Base-by-base conservation (phyloP, 2,329 filamentous ascomycete species). In the Sclerotinia trifoliorum region DNA sequence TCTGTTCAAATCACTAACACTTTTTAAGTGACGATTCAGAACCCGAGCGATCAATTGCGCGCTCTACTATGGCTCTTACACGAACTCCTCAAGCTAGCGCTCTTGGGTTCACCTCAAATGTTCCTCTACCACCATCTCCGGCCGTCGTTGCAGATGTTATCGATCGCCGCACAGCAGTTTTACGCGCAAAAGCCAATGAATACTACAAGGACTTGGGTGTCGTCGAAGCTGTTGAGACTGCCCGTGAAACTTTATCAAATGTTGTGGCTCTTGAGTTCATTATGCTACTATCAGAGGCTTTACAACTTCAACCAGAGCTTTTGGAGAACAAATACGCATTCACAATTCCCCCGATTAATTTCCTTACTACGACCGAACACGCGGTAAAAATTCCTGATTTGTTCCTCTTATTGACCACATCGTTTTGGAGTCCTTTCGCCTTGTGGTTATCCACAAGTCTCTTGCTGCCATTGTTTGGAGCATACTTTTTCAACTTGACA, bases 401-500 rank as follows among this genome's bases (percentile, higher is more conserved):
- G 74, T 96, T 95, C 79, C 80, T 90, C 42, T 81, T 97, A 11
- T 80, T 96, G 49, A 91, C 90, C 1, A 81, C 85, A 51, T 85
- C 85, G 35, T 98, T 97, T 84, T 98, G 94, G 94, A 88, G 86
- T 0, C 90, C 94, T 0, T 87, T 91, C 67, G 83, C 88, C 10
- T 83, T 93, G 26, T 98, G 94, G 93, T 78, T 87, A 6, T 78
- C 89, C 48, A 95, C 93, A 13, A 90, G 87, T 77, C 79, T 92
- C 66, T 75, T 91, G 55, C 72, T 94, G 39, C 94, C 94, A 1
- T 81, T 89, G 62, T 71, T 91, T 44, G 83, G 88, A 54, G 92
- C 91, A 35, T 98, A 95, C 82, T 96, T 97, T 78, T 90, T 96
- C 85, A 98, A 98, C 80, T 80, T 97, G 75, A 92, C 89, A 51